A percentile compares a stretch with the other conserved stretches of the same genome.
These are phyloP conservation scores for Thraustochytrium sp. DNA, from an alignment of 352 stramenopile genomes.

Conservation along the genomic window DNA sequence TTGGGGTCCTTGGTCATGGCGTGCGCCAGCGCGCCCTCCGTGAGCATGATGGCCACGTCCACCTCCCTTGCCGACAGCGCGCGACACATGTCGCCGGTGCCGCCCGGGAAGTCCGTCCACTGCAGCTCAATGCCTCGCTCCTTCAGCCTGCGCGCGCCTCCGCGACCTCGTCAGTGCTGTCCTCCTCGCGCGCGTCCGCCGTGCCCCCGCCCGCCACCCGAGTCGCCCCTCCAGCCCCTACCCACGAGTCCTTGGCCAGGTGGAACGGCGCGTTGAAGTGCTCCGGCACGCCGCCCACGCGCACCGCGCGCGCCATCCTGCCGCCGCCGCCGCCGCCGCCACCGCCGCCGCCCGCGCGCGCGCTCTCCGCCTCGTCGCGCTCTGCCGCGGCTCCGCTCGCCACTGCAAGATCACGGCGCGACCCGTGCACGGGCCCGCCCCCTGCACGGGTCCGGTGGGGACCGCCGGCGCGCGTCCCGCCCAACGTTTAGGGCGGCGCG, in stretches of 20 bases:
- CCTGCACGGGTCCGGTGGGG: too few species aligned
- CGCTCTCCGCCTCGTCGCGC: too few species aligned
- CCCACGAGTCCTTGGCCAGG: not conserved
- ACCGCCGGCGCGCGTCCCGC: too few species aligned
- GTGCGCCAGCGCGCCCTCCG: conserved; percentile 43
- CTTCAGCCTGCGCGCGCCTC: not conserved
- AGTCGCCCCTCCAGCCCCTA: not conserved
- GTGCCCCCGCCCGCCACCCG: not conserved
- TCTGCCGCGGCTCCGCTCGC: too few species aligned
- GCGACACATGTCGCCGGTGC: conserved; percentile 48
- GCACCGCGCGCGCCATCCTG: too few species aligned
- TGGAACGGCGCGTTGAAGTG: conserved; percentile 49
- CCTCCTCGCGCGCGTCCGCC: not conserved
- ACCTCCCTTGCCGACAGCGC: conserved; percentile 41
- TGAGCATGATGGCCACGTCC: conserved; percentile 49
- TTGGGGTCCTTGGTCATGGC: conserved; percentile 33
- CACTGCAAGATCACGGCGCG: too few species aligned
- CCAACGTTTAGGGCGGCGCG: too few species aligned
- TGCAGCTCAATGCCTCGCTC: not conserved
- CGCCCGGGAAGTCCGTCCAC: conserved; percentile 34
- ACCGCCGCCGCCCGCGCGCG: too few species aligned
- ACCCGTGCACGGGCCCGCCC: too few species aligned
- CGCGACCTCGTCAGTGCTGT: not conserved
- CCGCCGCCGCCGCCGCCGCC: too few species aligned
- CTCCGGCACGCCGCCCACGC: conserved; percentile 51